A percentile compares a stretch with the other conserved stretches of the same genome.
phyloP scores from a whole-genome alignment of 176 grass and related monocot species.

The Stipa capillata region DNA sequence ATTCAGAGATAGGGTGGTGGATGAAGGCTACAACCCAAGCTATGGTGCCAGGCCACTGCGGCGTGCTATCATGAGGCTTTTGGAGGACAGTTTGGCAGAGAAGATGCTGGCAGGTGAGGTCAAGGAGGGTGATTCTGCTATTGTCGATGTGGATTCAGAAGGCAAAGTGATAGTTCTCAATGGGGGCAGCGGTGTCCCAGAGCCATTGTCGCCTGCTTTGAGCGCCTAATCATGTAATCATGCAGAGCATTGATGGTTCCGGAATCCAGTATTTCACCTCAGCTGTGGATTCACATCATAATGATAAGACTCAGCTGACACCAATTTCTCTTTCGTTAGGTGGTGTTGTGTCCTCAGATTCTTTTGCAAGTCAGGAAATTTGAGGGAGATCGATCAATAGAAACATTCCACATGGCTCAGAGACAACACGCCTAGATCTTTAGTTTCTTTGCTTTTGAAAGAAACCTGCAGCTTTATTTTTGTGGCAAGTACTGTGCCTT shows the following conservation, averaged over 20 bases:
- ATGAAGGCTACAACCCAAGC: conserved; percentile 91
- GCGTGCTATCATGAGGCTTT: conserved; percentile 85
- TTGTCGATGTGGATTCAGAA: conserved; percentile 74
- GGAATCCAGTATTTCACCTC: background rate
- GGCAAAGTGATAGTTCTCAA: conserved; percentile 67
- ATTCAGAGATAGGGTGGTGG: conserved; percentile 85
- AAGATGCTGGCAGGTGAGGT: conserved; percentile 88
- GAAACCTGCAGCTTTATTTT: background rate
- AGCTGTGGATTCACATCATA: background rate
- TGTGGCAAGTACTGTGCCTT: background rate
- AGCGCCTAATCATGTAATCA: conserved; percentile 34
- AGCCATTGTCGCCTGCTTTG: conserved; percentile 35
- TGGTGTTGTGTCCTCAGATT: background rate
- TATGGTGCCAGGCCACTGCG: conserved; percentile 88
- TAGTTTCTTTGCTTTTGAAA: background rate
- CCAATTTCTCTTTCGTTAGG: background rate
- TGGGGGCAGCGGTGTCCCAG: conserved; percentile 47
- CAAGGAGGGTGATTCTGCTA: conserved; percentile 81
- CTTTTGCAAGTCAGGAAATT: background rate
- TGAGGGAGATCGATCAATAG: background rate
- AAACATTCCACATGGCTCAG: background rate
- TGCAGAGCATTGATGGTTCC: background rate
- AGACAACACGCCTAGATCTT: background rate
- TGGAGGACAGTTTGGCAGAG: conserved; percentile 92
- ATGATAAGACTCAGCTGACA: too few species aligned